These are phyloP conservation scores for Neohortaea acidophila DNA, from an alignment of 495 filamentous ascomycete species.

Conservation along the genomic window DNA sequence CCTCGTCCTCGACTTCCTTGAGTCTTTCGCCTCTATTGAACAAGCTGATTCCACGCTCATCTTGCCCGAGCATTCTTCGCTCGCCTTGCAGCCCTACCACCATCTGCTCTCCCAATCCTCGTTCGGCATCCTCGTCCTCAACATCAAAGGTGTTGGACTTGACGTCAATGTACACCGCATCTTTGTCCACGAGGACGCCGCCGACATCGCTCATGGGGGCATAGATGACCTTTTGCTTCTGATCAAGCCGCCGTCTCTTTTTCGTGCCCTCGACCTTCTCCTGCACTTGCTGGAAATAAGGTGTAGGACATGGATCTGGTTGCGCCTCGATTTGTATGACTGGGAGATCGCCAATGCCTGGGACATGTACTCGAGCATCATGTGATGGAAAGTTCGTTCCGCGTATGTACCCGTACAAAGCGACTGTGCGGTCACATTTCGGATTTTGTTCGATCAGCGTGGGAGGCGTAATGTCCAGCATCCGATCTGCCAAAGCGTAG, in stretches of 20 bases:
- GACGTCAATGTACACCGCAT: conserved; percentile 66
- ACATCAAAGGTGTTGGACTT: conserved; percentile 65
- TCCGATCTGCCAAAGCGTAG: conserved; percentile 82
- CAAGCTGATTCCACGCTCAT: conserved; percentile 61
- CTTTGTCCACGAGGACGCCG: conserved; percentile 69
- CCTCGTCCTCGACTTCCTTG: conserved; percentile 41
- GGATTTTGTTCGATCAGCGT: conserved; percentile 72
- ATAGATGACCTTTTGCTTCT: conserved; percentile 90
- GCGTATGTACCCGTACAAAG: conserved; percentile 82
- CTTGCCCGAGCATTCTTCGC: conserved; percentile 65
- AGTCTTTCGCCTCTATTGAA: conserved; percentile 66
- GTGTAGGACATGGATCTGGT: conserved; percentile 91
- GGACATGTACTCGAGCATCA: conserved; percentile 78
- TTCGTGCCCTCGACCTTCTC: conserved; percentile 70
- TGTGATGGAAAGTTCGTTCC: conserved; percentile 90
- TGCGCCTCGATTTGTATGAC: conserved; percentile 71
- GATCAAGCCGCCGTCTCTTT: conserved; percentile 59
- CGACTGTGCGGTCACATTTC: conserved; percentile 79
- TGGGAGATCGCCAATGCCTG: conserved; percentile 83
- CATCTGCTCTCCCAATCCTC: conserved; percentile 82
- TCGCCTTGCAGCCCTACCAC: conserved; percentile 81
- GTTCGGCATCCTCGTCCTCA: conserved; percentile 48
- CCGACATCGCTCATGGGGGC: conserved; percentile 97
- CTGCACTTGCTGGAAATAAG: conserved; percentile 69
- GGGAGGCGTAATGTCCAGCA: conserved; percentile 86